phyloP scores from a whole-genome alignment of 192 early-diverging fungal genomes.

The Backusella morwellensis region DNA sequence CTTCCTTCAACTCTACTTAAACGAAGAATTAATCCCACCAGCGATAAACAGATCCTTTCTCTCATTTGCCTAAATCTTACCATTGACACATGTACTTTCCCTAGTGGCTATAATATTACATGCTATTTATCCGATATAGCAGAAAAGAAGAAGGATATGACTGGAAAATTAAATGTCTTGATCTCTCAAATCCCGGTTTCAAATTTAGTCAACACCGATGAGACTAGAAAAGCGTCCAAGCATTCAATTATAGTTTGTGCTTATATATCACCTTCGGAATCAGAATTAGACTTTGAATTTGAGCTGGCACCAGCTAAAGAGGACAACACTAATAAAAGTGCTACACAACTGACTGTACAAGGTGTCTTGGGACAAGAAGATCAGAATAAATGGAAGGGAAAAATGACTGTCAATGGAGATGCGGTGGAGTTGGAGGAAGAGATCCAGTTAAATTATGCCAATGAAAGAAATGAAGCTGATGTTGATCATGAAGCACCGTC shows the following conservation, averaged over 20 bases:
- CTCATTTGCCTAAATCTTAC: not conserved
- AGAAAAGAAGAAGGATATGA: conserved; percentile 17
- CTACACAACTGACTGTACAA: conserved; percentile 20
- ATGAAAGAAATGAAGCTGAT: not conserved
- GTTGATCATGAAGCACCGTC: not conserved
- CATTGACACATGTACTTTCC: not conserved
- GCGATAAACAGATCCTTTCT: not conserved
- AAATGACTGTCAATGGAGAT: conserved; percentile 26
- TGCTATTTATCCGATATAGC: not conserved
- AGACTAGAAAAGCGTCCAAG: conserved; percentile 9
- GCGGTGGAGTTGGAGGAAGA: conserved; percentile 16
- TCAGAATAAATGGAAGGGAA: conserved; percentile 25
- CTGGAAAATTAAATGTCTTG: conserved; percentile 11
- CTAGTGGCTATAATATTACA: not conserved
- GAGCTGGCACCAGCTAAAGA: conserved; percentile 15
- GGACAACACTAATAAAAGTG: not conserved
- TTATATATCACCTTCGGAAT: not conserved
- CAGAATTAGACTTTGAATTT: conserved; percentile 19
- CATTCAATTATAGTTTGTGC: conserved; percentile 7
- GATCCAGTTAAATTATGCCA: not conserved
- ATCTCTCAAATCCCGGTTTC: conserved; percentile 18
- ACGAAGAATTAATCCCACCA: not conserved
- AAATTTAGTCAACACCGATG: conserved; percentile 10
- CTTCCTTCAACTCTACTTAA: not conserved
- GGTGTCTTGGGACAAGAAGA: conserved; percentile 25